Percentiles rank a stretch among this genome's conserved stretches.
Conservation (phyloP, 352 stramenopile genomes). For the Pythium brachiatum region DNA sequence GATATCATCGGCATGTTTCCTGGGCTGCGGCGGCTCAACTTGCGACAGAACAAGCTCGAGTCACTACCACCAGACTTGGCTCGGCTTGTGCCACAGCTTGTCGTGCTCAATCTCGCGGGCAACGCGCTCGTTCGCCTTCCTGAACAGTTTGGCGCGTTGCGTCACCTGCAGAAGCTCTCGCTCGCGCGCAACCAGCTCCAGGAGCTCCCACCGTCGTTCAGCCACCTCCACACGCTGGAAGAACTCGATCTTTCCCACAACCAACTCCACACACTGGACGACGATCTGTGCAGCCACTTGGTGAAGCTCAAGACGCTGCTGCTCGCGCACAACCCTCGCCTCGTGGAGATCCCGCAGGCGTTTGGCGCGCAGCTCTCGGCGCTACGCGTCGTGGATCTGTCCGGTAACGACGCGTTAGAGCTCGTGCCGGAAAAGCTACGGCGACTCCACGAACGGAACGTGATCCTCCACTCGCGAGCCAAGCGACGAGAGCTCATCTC, state of each 20-base stretch:
- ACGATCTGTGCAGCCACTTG: constrained; percentile 29
- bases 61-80: constrained; percentile 34
- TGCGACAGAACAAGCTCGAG: constrained; percentile 42
- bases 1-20: constrained; percentile 38
- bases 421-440: constrained; percentile 47
- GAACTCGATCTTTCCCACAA: constrained; percentile 46
- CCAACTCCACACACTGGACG: constrained; percentile 31
- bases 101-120: constrained; percentile 36
- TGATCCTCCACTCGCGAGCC: constrained; percentile 55
- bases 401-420: constrained; percentile 33
- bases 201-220: constrained; percentile 30
- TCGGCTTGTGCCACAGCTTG: constrained; percentile 36
- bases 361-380: constrained; percentile 25
- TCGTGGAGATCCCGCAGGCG: constrained; percentile 29
- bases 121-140: constrained; percentile 41
- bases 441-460: constrained; percentile 57
- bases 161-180: constrained; percentile 43
- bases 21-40: constrained; percentile 40
- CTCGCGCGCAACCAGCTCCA: constrained; percentile 39
- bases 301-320: constrained; percentile 40
- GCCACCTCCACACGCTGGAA: constrained; percentile 35
- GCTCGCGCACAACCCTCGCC: constrained; percentile 36
- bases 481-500: constrained; percentile 66
- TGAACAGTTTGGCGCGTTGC: constrained; percentile 31
- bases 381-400: constrained; percentile 45